Evolutionary conservation across 768 basidiomycete genomes (phyloP), one percentile per base, ranked within the genome.

Genomic region (Dendrothele bispora): DNA sequence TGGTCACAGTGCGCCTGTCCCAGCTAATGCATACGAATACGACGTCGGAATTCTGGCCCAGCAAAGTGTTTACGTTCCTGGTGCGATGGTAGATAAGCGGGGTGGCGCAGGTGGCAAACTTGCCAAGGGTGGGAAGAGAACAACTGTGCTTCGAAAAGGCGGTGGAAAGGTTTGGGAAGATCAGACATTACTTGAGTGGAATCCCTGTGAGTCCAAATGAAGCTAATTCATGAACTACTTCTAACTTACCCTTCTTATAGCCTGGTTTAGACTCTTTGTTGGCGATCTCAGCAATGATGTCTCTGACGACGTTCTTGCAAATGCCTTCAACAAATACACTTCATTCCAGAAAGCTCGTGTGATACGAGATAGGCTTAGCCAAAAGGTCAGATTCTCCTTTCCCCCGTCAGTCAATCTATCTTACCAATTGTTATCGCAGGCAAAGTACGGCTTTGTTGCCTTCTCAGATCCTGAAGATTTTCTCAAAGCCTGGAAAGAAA

Each of bases 391-490:
- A 41, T 43, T 10, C 36, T 27, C 21, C 36, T 34, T 12, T 45
- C 18, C 55, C 2, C n/a, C n/a, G n/a, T n/a, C n/a, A n/a, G n/a
- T n/a, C n/a, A n/a, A n/a, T n/a, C n/a, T n/a, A n/a, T n/a, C n/a
- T n/a, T n/a, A n/a, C n/a, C n/a, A n/a, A n/a, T n/a, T n/a, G n/a
- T n/a, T n/a, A n/a, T n/a, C n/a, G n/a, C 47, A 95, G 92, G 95
- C 95, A 0, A 97, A 91, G 65, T 99, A 86, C 61, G 97, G 95
- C 3, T 99, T 99, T 61, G 92, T 98, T 22, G 92, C 92, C 1
- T 99, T 98, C 68, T 91, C 90, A 36, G 97, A 98, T 61, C 97
- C 97, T 0, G 97, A 99, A 68, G 97, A 99, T 64, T 98, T 98
- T 66, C 65, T 99, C 48, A 95, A 84, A 62, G 95, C 95, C 15